Percentiles rank a stretch among this genome's conserved stretches.
Evolutionary conservation across 192 early-diverging fungal species (phyloP).

Genomic region (Polychytrium aggregatum): DNA sequence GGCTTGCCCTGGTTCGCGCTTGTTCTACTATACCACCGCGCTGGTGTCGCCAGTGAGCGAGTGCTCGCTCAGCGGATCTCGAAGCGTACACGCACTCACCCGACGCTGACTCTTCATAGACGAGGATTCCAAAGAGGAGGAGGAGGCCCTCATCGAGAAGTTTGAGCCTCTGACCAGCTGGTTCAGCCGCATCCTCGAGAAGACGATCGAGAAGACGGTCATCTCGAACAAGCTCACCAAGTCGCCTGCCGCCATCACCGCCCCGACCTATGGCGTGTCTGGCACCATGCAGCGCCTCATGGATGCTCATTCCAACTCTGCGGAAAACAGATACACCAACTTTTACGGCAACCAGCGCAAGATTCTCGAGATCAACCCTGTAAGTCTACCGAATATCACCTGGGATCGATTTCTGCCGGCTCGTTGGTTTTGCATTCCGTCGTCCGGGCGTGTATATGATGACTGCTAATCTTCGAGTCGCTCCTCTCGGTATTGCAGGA

Average conservation of each 20-base stretch:
- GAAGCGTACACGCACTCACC: neutral
- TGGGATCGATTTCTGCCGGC: neutral
- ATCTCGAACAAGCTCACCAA: constrained; percentile 69
- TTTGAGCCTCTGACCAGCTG: constrained; percentile 37
- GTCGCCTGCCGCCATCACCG: constrained; percentile 62
- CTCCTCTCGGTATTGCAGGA: constrained; percentile 3
- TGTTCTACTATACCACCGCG: no score
- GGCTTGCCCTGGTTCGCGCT: no score
- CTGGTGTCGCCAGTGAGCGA: no score
- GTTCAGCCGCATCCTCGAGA: constrained; percentile 18
- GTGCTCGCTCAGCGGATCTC: no score
- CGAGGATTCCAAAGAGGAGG: constrained; percentile 13
- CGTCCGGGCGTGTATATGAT: neutral
- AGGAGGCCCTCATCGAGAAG: constrained; percentile 16
- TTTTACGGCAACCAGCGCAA: constrained; percentile 26
- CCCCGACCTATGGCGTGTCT: constrained; percentile 23
- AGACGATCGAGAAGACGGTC: constrained; percentile 35
- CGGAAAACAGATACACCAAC: no score
- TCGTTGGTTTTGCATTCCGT: neutral
- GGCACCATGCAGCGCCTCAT: constrained; percentile 35
- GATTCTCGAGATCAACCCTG: constrained; percentile 33
- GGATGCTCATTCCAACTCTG: no score
- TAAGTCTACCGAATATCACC: constrained; percentile 7
- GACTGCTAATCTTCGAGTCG: neutral
- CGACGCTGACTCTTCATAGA: constrained; percentile 7